Conservation (phyloP, 2,329 filamentous ascomycete species). For the Westerdykella aurantiaca region DNA sequence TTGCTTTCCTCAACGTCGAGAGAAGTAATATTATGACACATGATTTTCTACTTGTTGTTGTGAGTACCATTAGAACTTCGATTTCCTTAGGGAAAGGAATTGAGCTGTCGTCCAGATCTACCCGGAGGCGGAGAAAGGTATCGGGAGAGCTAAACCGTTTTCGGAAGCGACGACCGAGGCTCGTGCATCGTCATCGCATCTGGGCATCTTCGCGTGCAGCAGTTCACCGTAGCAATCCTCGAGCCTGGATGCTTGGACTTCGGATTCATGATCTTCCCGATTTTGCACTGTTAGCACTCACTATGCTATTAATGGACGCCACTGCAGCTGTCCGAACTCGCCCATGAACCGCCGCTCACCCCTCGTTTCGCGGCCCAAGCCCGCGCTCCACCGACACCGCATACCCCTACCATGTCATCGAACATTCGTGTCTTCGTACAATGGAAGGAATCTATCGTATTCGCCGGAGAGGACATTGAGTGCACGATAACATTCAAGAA, state of each 20-base stretch:
- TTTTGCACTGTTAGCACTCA: not conserved
- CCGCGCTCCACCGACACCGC: slow-evolving; percentile 10
- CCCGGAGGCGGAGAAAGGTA: not conserved
- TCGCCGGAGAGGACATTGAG: slow-evolving; percentile 91
- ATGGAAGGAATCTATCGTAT: slow-evolving; percentile 91
- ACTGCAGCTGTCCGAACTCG: slow-evolving; percentile 11
- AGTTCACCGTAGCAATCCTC: not conserved
- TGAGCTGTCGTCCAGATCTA: not conserved
- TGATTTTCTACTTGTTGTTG: too few relatives aligned
- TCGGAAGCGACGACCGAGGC: not conserved
- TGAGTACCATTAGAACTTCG: too few relatives aligned
- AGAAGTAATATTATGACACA: too few relatives aligned
- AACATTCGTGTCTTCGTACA: slow-evolving; percentile 94
- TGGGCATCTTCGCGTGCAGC: not conserved
- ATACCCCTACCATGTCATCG: slow-evolving; percentile 33
- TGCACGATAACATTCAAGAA: slow-evolving; percentile 98
- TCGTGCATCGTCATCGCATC: not conserved
- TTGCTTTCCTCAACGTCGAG: too few relatives aligned
- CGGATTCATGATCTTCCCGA: not conserved
- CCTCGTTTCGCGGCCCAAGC: slow-evolving; percentile 20
- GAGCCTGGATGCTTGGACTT: not conserved
- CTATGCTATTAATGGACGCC: not conserved
- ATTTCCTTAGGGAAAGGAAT: too few relatives aligned
- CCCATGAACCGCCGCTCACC: slow-evolving; percentile 27
- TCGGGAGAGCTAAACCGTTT: not conserved